These are phyloP conservation scores for Tuber magnatum DNA, from an alignment of 495 filamentous ascomycete genomes.

Conservation along the genomic window DNA sequence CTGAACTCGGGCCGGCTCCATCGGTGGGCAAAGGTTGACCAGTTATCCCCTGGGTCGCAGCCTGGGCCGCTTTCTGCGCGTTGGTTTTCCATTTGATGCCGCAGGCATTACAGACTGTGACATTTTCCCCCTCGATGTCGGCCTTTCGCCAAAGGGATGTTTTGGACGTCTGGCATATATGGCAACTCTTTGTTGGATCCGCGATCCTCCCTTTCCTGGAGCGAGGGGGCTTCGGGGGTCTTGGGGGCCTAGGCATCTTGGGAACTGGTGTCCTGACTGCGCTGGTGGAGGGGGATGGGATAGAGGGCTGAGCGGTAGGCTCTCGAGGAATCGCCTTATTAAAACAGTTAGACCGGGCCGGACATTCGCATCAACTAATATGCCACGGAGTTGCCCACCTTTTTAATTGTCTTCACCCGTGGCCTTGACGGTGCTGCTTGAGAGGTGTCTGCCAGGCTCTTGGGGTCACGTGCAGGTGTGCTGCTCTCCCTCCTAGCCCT, in stretches of 20 bases:
- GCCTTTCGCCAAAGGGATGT: constrained; percentile 41
- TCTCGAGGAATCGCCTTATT: constrained; percentile 35
- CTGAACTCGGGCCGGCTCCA: constrained; percentile 14
- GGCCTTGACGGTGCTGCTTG: constrained; percentile 28
- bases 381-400: constrained; percentile 16
- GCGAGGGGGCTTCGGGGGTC: constrained; percentile 32
- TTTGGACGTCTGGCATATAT: constrained; percentile 38
- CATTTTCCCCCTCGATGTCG: constrained; percentile 39
- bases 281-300: constrained; percentile 9
- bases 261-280: constrained; percentile 9
- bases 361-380: constrained; percentile 11
- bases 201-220: constrained; percentile 40
- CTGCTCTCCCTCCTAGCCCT: constrained; percentile 32
- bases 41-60: constrained; percentile 22
- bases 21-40: constrained; percentile 17
- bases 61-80: constrained; percentile 33
- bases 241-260: constrained; percentile 16
- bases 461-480: constrained; percentile 27
- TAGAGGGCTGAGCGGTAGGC: constrained; percentile 15
- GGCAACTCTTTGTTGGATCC: constrained; percentile 41
- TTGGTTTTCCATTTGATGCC: constrained; percentile 42
- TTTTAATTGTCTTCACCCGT: constrained; percentile 40
- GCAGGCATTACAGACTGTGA: constrained; percentile 41
- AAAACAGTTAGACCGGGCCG: constrained; percentile 22
- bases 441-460: constrained; percentile 12